phyloP scores from a whole-genome alignment of 2,329 filamentous ascomycete species.

The Sclerotinia borealis region DNA sequence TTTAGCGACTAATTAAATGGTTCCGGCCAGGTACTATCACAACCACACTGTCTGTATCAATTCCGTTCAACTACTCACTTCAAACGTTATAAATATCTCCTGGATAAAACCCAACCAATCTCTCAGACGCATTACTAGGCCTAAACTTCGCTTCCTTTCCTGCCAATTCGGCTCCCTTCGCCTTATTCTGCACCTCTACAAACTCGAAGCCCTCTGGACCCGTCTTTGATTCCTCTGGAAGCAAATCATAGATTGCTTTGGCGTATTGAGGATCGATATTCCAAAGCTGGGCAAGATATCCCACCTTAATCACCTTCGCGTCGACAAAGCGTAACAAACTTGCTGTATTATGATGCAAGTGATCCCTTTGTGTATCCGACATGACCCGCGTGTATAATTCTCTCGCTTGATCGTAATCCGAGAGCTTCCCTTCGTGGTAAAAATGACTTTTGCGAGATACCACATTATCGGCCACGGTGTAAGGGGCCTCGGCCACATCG shows the following conservation, averaged over 20 bases:
- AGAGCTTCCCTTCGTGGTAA: constrained; percentile 15
- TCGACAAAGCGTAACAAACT: background rate
- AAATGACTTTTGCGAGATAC: constrained; percentile 3
- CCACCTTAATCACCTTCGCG: constrained; percentile 3
- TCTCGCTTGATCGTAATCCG: constrained; percentile 14
- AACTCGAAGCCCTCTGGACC: constrained; percentile 8
- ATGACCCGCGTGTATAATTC: constrained; percentile 7
- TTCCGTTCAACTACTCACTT: no score
- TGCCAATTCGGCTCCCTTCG: constrained; percentile 49
- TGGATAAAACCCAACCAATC: constrained; percentile 6
- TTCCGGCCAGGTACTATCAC: no score
- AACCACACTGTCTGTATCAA: no score
- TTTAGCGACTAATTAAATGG: no score
- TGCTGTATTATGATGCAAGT: constrained; percentile 5
- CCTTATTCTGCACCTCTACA: constrained; percentile 12
- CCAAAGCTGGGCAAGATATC: constrained; percentile 48
- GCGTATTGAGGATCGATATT: constrained; percentile 11
- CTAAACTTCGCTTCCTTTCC: constrained; percentile 58
- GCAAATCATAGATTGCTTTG: constrained; percentile 5
- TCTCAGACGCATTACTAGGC: constrained; percentile 57
- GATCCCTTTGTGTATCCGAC: background rate
- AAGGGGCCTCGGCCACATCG: constrained; percentile 62
- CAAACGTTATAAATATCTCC: background rate
- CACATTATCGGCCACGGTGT: constrained; percentile 36
- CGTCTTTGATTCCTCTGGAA: constrained; percentile 1